These are phyloP conservation scores for Diutina pseudorugosa DNA, from an alignment of 1,139 yeast species.

Conservation along the genomic window DNA sequence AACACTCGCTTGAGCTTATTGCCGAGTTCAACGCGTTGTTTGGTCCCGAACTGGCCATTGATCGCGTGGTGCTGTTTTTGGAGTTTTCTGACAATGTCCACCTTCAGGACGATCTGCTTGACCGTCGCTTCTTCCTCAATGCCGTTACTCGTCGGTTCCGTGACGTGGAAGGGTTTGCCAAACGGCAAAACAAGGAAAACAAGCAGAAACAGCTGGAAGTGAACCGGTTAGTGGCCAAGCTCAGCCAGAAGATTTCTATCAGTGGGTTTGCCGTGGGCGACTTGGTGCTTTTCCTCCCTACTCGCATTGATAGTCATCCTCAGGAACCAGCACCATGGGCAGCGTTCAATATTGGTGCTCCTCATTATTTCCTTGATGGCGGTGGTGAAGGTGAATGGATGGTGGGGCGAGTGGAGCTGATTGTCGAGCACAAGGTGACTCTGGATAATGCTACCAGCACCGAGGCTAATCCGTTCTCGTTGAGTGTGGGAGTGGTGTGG, in stretches of 20 bases:
- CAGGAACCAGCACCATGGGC: conserved; percentile 59
- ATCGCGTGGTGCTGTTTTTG: background rate
- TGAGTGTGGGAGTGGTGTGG: conserved; percentile 39
- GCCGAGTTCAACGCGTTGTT: background rate
- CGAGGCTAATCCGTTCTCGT: conserved; percentile 33
- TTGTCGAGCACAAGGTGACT: conserved; percentile 36
- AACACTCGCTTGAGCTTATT: background rate
- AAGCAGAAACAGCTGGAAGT: conserved; percentile 37
- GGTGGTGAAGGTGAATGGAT: conserved; percentile 47
- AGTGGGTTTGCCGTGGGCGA: conserved; percentile 58
- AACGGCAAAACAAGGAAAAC: conserved; percentile 70
- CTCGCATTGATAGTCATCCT: conserved; percentile 24
- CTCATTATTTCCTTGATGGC: conserved; percentile 51
- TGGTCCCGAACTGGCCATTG: background rate
- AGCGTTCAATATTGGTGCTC: conserved; percentile 72
- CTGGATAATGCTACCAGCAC: conserved; percentile 19
- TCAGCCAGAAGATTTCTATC: conserved; percentile 48
- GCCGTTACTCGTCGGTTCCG: conserved; percentile 69
- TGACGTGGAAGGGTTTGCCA: conserved; percentile 88
- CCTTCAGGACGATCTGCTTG: background rate
- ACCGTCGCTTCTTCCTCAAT: conserved; percentile 34
- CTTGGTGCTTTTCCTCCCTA: conserved; percentile 72
- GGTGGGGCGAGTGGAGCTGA: conserved; percentile 45
- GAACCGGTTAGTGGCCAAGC: conserved; percentile 12
- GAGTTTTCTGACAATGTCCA: background rate